phyloP scores from a whole-genome alignment of 75 land plant genomes.

The Picea glauca region DNA sequence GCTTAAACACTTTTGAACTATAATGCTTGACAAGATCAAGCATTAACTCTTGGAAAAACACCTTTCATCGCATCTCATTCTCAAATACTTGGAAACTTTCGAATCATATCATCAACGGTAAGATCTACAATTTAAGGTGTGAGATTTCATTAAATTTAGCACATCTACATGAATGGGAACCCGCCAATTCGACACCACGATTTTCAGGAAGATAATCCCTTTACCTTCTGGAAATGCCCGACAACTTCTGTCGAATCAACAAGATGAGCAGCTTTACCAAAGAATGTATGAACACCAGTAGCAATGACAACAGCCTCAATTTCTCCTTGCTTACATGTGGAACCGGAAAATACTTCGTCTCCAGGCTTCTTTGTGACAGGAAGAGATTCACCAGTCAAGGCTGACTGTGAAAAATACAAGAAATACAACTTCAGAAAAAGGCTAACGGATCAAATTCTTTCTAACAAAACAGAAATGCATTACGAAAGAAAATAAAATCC shows the following conservation, averaged over 20 bases:
- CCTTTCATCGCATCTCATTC: not conserved
- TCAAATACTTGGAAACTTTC: no score
- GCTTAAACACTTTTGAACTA: not conserved
- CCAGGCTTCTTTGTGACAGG: slow-evolving; percentile 70
- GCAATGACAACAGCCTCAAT: slow-evolving; percentile 81
- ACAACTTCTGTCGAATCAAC: slow-evolving; percentile 73
- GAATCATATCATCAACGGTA: no score
- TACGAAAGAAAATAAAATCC: not conserved
- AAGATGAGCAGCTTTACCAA: slow-evolving; percentile 83
- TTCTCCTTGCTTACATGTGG: slow-evolving; percentile 82
- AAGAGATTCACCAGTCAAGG: slow-evolving; percentile 60
- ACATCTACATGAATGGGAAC: not conserved
- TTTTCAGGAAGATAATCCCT: not conserved
- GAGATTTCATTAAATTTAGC: no score
- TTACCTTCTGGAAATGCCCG: slow-evolving; percentile 83
- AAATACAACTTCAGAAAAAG: not conserved
- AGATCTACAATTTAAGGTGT: no score
- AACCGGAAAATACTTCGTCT: slow-evolving; percentile 79
- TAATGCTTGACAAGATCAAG: not conserved
- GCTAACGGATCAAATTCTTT: not conserved
- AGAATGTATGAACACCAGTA: slow-evolving; percentile 78
- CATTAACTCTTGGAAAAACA: not conserved
- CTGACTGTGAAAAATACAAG: slow-evolving; percentile 32
- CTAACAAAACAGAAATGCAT: not conserved
- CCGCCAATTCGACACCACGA: not conserved